These are phyloP conservation scores for Takakia lepidozioides DNA, from an alignment of 225 moss, liverwort and hornwort species.

Conservation along the genomic window DNA sequence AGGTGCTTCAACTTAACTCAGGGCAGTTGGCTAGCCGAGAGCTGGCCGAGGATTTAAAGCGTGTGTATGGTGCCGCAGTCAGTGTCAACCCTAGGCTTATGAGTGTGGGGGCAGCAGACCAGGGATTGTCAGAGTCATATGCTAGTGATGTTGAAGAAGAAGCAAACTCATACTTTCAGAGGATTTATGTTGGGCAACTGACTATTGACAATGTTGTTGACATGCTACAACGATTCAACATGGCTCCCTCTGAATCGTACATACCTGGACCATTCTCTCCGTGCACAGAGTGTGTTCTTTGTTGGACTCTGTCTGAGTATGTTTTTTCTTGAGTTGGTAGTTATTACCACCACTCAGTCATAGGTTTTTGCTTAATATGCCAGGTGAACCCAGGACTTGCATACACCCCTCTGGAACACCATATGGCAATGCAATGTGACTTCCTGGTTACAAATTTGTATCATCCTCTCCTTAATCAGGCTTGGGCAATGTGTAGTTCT, in stretches of 20 bases:
- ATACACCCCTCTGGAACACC: too few relatives aligned
- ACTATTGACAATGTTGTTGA: slow-evolving; percentile 77
- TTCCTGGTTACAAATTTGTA: too few relatives aligned
- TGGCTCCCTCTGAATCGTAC: slow-evolving; percentile 42
- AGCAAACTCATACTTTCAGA: slow-evolving; percentile 79
- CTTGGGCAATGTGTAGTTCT: too few relatives aligned
- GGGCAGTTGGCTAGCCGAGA: slow-evolving; percentile 58
- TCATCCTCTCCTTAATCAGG: too few relatives aligned
- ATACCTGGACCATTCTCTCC: too few relatives aligned
- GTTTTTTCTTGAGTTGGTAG: too few relatives aligned
- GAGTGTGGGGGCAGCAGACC: slow-evolving; percentile 35
- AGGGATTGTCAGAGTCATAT: slow-evolving; percentile 42
- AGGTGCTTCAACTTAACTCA: slow-evolving; percentile 66
- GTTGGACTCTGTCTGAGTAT: slow-evolving; percentile 10
- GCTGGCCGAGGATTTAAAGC: slow-evolving; percentile 51
- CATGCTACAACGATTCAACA: slow-evolving; percentile 86
- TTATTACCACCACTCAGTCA: too few relatives aligned
- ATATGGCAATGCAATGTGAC: too few relatives aligned
- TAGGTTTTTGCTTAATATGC: too few relatives aligned
- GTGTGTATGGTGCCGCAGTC: slow-evolving; percentile 30
- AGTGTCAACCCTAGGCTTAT: slow-evolving; percentile 40
- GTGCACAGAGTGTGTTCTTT: too few relatives aligned
- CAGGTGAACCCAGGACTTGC: too few relatives aligned
- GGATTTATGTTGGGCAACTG: slow-evolving; percentile 65
- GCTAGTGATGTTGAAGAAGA: slow-evolving; percentile 78